Evolutionary conservation across 345 rosid species (phyloP), one percentile per base, ranked within the genome.

Genomic region (Pistacia integerrima): DNA sequence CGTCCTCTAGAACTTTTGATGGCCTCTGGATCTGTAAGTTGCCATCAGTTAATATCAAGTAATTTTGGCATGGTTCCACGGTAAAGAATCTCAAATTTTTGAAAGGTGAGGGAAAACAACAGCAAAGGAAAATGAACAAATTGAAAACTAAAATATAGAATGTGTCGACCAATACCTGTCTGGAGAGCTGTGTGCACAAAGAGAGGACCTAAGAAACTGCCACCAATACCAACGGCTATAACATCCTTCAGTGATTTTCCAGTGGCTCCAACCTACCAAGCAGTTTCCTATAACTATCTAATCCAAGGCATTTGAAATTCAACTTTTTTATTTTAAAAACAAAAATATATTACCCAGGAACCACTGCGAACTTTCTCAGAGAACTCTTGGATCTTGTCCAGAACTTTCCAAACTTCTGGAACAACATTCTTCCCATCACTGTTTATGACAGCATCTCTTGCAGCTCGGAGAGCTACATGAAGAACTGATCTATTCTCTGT

Each of bases 151-250:
- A 13, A 46, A 69, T 56, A 75, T 18, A 17, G 65, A 57, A 55
- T 33, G 33, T 44, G 57, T 46, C 22, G 61, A 73, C 13, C 70
- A 69, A 22, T 74, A 94, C 98, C 98, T 86, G 99, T 92, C 82
- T 92, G 99, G 63, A 93, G 92, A 82, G 97, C 95, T 5, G 95
- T 91, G 77, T 96, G 99, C 48, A 92, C 95, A 85, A 96, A 96
- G 57, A 96, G 88, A 83, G 98, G 98, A 76, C 98, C 99, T 74
- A 96, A 83, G 78, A 96, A 96, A 87, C 99, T 93, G 75, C 98
- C 99, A 75, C 99, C 99, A 82, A 96, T 96, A 78, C 99, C 97
- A 70, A 96, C 46, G 8, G 97, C 90, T 81, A 96, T 60, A 58
- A 96, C 98, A 90, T 96, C 89, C 81, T 87, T 92, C 74, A 96